A percentile compares a stretch with the other conserved stretches of the same genome.
Evolutionary conservation across 2,329 filamentous ascomycete genomes (phyloP).

Genomic region (Didymellaceae sp.): DNA sequence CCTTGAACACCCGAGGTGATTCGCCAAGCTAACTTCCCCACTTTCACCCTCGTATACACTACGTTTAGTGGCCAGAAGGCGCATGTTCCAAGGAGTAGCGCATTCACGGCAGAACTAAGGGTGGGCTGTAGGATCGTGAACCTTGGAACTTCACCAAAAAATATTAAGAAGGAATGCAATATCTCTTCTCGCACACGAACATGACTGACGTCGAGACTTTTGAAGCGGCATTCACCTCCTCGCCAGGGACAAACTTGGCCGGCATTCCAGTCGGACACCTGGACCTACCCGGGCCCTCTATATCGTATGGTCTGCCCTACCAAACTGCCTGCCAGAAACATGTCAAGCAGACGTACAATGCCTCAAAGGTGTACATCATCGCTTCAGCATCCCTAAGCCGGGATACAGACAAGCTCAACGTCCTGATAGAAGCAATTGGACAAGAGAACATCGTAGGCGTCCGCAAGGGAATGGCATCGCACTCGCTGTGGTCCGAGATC

Average conservation of each 20-base stretch:
- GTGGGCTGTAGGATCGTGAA: too few relatives aligned
- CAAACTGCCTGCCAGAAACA: slow-evolving; percentile 55
- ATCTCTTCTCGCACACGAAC: too few relatives aligned
- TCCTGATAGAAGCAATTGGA: slow-evolving; percentile 52
- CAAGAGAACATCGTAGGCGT: slow-evolving; percentile 52
- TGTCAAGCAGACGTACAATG: slow-evolving; percentile 52
- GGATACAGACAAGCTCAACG: slow-evolving; percentile 55
- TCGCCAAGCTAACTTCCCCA: too few relatives aligned
- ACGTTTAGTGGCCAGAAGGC: too few relatives aligned
- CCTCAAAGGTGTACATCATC: slow-evolving; percentile 59
- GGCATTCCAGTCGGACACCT: slow-evolving; percentile 17
- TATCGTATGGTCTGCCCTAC: slow-evolving; percentile 59
- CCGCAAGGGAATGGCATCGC: slow-evolving; percentile 60
- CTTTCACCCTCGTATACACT: too few relatives aligned
- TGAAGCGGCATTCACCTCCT: slow-evolving; percentile 15
- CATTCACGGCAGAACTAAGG: too few relatives aligned
- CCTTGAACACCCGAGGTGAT: too few relatives aligned
- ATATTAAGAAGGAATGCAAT: too few relatives aligned
- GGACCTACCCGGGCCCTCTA: slow-evolving; percentile 44
- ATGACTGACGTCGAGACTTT: slow-evolving; percentile 16
- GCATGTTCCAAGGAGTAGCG: too few relatives aligned
- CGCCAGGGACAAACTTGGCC: slow-evolving; percentile 13
- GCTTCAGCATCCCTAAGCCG: slow-evolving; percentile 57
- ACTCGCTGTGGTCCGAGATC: slow-evolving; percentile 62
- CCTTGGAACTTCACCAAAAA: too few relatives aligned